Evolutionary conservation across 345 rosid genomes (phyloP).

Genomic region (Arabis hirsuta): DNA sequence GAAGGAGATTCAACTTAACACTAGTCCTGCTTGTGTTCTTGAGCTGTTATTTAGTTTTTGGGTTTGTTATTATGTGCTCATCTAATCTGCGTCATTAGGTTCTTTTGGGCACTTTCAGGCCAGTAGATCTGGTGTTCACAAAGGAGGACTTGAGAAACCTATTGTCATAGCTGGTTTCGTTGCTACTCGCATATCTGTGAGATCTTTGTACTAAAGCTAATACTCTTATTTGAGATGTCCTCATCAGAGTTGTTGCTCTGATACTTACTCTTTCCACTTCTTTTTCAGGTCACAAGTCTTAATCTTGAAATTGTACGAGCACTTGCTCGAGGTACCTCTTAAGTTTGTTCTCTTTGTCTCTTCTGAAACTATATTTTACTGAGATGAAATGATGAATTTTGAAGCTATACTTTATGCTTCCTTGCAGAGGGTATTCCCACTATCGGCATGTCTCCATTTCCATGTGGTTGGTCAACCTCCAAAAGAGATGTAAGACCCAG

Average conservation of each 20-base stretch:
- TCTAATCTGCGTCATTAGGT: conserved; percentile 52
- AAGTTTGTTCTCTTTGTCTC: not conserved
- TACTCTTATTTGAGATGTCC: conserved; percentile 12
- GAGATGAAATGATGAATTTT: not conserved
- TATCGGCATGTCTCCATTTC: conserved; percentile 83
- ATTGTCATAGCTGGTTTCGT: conserved; percentile 92
- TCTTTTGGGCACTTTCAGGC: conserved; percentile 99
- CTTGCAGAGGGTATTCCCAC: conserved; percentile 92
- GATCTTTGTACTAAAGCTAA: conserved; percentile 20
- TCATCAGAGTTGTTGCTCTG: conserved; percentile 17
- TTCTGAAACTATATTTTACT: conserved; percentile 19
- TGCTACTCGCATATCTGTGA: conserved; percentile 90
- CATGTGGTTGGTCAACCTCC: conserved; percentile 78
- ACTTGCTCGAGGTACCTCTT: conserved; percentile 75
- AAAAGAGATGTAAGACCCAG: conserved; percentile 66
- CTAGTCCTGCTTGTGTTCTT: conserved; percentile 17
- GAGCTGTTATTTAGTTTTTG: conserved; percentile 1
- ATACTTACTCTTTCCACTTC: conserved; percentile 9
- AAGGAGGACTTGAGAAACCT: conserved; percentile 75
- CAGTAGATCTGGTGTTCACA: conserved; percentile 91
- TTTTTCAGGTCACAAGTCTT: conserved; percentile 74
- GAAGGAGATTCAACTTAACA: conserved; percentile 3
- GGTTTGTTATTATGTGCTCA: not conserved
- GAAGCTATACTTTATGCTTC: conserved; percentile 35
- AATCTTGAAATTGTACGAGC: conserved; percentile 94